phyloP scores from a whole-genome alignment of 768 basidiomycete species.

The Dioszegia crocea region DNA sequence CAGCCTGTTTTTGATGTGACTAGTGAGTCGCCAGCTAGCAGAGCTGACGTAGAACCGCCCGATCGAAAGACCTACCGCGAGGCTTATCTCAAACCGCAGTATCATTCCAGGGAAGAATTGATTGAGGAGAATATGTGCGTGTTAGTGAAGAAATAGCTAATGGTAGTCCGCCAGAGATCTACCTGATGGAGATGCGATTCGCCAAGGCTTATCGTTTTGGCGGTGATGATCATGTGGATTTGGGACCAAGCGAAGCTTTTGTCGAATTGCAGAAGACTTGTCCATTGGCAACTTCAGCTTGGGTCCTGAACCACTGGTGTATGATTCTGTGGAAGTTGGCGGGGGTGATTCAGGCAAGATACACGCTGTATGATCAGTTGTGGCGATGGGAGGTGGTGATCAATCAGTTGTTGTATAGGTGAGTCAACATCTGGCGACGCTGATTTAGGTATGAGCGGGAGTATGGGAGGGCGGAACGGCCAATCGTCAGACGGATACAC shows the following conservation, averaged over 20 bases:
- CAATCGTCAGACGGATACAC: constrained; percentile 72
- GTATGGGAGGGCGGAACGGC: constrained; percentile 68
- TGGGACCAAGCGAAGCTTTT: constrained; percentile 23
- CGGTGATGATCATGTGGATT: constrained; percentile 3
- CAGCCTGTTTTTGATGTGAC: constrained; percentile 30
- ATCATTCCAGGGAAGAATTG: constrained; percentile 21
- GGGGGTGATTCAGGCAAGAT: constrained; percentile 72
- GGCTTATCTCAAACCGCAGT: constrained; percentile 35
- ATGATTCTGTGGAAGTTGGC: constrained; percentile 93
- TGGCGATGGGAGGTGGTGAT: constrained; percentile 85
- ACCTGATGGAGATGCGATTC: constrained; percentile 23
- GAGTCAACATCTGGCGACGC: constrained; percentile 25
- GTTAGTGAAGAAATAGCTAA: neutral
- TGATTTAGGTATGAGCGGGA: constrained; percentile 78
- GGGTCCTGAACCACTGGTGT: constrained; percentile 91
- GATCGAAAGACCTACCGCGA: constrained; percentile 15
- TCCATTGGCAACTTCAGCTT: constrained; percentile 63
- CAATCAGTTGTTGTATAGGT: constrained; percentile 82
- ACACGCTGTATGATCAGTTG: constrained; percentile 57
- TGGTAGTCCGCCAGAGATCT: constrained; percentile 39
- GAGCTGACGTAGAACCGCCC: constrained; percentile 16
- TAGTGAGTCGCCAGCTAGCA: constrained; percentile 15
- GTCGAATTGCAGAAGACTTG: constrained; percentile 51
- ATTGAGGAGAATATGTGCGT: constrained; percentile 32
- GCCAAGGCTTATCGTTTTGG: constrained; percentile 34